Evolutionary conservation across 1,284 basidiomycete species (phyloP), one percentile per base, ranked within the genome.

Genomic region (Serendipita sp.): DNA sequence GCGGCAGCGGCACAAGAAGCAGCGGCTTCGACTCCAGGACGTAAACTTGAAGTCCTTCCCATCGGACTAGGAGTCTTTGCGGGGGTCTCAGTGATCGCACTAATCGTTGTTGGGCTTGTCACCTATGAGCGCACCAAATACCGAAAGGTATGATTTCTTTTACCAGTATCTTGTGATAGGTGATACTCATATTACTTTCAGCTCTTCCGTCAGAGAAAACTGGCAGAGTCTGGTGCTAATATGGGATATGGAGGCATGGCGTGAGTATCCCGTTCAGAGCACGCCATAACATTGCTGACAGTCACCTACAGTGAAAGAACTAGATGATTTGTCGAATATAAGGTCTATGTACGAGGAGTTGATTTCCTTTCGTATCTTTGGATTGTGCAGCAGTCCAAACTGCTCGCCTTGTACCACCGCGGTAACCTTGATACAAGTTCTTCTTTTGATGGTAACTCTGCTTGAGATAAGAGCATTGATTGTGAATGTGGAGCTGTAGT

Each of bases 71-170:
- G 85, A 63, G 79, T 91, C 17, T 91, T 88, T 70, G 87, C 85
- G 55, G 88, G 86, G 67, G 85, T 91, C 65, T 87, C 87, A 29
- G 83, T 85, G 10, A 84, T 91, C 69, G 85, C 83, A 22, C 72
- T 91, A 67, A 82, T 86, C 66, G 82, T 87, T n/a, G 85, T 91
- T 65, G 84, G 79, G 61, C 74, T 88, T 69, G 88, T 90, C 64
- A 91, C 88, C 26, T 88, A 85, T 70, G 88, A 91, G 76, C 79
- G 88, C 61, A 83, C 87, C 34, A 87, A 85, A 72, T 87, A 88
- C 71, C 83, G 88, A 76, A 88, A 82, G 80, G 87, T 86, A 62
- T 60, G 78, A 74, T 43, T 60, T 65, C 15, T 47, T 34, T 1
- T 42, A 44, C 45, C 17, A 30, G 12, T 62, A 47, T 58, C 34